A percentile compares a stretch with the other conserved stretches of the same genome.
These are phyloP conservation scores for Stentor roeselii DNA, from an alignment of 73 alveolate species.

Conservation along the genomic window DNA sequence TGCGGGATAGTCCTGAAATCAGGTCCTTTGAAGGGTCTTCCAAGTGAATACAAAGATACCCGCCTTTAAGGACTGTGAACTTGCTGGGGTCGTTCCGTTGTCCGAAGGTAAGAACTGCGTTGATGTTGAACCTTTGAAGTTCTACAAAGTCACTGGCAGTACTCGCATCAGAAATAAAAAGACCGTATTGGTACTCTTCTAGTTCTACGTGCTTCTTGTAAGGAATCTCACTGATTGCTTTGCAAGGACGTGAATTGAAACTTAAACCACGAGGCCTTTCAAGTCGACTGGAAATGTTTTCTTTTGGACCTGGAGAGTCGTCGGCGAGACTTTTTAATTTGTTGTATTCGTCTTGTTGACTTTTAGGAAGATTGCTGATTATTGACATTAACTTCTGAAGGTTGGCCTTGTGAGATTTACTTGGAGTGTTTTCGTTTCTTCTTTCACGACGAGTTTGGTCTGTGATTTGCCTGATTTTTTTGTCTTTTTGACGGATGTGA, in stretches of 20 bases:
- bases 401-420: neutral
- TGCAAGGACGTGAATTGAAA: neutral
- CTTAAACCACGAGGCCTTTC: neutral
- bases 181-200: neutral
- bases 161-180: neutral
- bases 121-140: neutral
- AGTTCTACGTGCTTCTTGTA: neutral
- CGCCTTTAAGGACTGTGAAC: conserved; percentile 3
- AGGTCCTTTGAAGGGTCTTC: neutral
- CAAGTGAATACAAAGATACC: neutral
- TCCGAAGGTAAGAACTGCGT: neutral
- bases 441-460: neutral
- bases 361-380: neutral
- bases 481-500: neutral
- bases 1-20: neutral
- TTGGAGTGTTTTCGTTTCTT: neutral
- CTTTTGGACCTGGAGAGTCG: neutral
- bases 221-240: neutral
- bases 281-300: no score
- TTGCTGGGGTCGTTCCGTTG: neutral
- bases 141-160: neutral
- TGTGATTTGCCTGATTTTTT: neutral
- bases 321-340: neutral
- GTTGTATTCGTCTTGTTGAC: neutral
- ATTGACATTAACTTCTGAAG: neutral